A percentile compares a stretch with the other conserved stretches of the same genome.
phyloP scores from a whole-genome alignment of 805 yeast species.

The Cyberlindnera mississippiensis region DNA sequence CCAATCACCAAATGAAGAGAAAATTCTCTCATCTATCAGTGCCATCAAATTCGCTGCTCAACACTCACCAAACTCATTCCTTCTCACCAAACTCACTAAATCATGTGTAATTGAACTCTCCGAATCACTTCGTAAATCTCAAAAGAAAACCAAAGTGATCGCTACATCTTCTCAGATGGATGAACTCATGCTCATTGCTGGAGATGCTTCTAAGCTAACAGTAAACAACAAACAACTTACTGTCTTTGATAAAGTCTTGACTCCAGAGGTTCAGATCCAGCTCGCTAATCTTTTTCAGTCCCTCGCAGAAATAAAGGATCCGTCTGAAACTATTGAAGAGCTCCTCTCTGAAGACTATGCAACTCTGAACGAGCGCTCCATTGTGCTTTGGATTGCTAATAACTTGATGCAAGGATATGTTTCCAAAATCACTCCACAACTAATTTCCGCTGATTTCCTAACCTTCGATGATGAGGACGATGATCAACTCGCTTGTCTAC shows the following conservation, averaged over 20 bases:
- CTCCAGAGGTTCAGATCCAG: conserved; percentile 22
- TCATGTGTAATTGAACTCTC: conserved; percentile 21
- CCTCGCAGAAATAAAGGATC: conserved; percentile 20
- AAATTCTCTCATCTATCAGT: conserved; percentile 18
- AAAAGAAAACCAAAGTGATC: conserved; percentile 11
- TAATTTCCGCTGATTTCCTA: conserved; percentile 27
- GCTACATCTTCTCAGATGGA: conserved; percentile 3
- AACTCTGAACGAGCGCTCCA: conserved; percentile 20
- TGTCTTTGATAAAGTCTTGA: conserved; percentile 21
- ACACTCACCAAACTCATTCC: conserved; percentile 8
- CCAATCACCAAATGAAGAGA: conserved; percentile 25
- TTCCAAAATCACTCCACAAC: conserved; percentile 11
- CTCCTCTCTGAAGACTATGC: conserved; percentile 21
- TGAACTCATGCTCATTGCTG: conserved; percentile 22
- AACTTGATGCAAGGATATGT: conserved; percentile 28
- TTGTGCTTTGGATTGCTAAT: conserved; percentile 38
- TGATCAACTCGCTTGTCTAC: conserved; percentile 9
- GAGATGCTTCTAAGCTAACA: conserved; percentile 9
- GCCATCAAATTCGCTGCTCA: conserved; percentile 19
- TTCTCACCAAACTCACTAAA: conserved; percentile 16
- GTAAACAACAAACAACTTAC: conserved; percentile 10
- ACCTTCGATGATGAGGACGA: conserved; percentile 23
- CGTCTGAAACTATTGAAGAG: conserved; percentile 20
- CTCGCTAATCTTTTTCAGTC: conserved; percentile 19
- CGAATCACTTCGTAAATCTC: conserved; percentile 16